Percentiles rank a stretch among this genome's conserved stretches.
Evolutionary conservation across 192 early-diverging fungal species (phyloP).

Genomic region (Umbelopsis ramanniana): DNA sequence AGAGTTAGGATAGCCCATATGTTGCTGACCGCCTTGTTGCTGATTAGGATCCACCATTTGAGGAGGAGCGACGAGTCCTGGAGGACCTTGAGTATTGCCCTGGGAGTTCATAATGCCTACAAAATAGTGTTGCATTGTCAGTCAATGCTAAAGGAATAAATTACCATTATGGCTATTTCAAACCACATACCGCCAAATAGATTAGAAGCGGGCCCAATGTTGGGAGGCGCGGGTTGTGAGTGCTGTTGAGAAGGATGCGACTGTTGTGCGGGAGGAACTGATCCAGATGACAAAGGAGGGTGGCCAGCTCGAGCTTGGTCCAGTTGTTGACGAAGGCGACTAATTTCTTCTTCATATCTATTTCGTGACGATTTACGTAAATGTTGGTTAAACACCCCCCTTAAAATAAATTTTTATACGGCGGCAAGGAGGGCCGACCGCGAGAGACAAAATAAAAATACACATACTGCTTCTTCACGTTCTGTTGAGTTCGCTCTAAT

Average conservation of each 20-base stretch:
- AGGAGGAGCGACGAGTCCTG: conserved; percentile 56
- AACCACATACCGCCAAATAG: conserved; percentile 50
- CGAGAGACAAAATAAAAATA: not conserved
- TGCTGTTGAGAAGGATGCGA: conserved; percentile 41
- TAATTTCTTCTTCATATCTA: conserved; percentile 85
- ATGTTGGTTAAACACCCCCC: not conserved
- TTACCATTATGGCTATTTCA: not conserved
- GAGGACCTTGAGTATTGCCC: conserved; percentile 42
- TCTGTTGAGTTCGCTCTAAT: conserved; percentile 80
- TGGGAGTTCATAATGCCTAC: conserved; percentile 49
- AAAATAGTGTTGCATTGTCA: no score
- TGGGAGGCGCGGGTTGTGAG: conserved; percentile 63
- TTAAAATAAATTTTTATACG: not conserved
- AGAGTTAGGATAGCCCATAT: conserved; percentile 16
- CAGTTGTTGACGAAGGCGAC: conserved; percentile 80
- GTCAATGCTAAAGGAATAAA: not conserved
- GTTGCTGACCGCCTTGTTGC: conserved; percentile 31
- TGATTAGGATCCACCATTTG: conserved; percentile 50
- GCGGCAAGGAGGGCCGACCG: not conserved
- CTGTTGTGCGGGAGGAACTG: conserved; percentile 11
- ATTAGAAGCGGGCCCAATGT: conserved; percentile 66
- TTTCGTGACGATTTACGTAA: not conserved
- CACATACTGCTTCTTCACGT: conserved; percentile 78
- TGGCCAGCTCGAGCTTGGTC: conserved; percentile 61
- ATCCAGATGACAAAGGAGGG: conserved; percentile 20